phyloP scores from a whole-genome alignment of 1,139 yeast genomes.

The Blastobotrys malaysiensis region DNA sequence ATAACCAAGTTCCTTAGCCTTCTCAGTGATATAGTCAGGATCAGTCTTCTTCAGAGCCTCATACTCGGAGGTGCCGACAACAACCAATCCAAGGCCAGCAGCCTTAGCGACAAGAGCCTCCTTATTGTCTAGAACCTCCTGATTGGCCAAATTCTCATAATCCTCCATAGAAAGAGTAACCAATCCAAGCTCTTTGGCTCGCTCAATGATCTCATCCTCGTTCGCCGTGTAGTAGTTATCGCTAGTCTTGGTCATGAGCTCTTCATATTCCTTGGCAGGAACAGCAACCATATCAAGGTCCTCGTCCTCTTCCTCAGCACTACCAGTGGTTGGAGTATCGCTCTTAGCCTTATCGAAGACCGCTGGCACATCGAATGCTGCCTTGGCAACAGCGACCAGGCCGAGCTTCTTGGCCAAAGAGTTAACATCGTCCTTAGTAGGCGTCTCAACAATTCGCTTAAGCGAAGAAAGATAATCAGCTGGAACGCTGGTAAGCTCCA shows the following conservation, averaged over 20 bases:
- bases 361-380: background rate
- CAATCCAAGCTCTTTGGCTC: constrained; percentile 28
- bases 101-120: constrained; percentile 23
- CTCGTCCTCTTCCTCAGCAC: constrained; percentile 2
- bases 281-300: constrained; percentile 14
- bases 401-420: constrained; percentile 28
- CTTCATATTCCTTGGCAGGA: constrained; percentile 14
- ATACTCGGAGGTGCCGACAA: constrained; percentile 18
- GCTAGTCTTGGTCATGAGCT: constrained; percentile 12
- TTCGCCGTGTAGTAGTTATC: constrained; percentile 15
- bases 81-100: constrained; percentile 19
- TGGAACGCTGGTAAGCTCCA: constrained; percentile 33
- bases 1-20: constrained; percentile 24
- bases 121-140: constrained; percentile 4
- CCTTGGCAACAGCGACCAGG: constrained; percentile 16
- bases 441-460: constrained; percentile 32
- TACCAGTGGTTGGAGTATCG: constrained; percentile 11
- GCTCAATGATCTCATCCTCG: constrained; percentile 19
- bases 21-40: constrained; percentile 20
- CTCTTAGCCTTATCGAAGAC: constrained; percentile 11
- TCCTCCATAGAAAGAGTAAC: constrained; percentile 25
- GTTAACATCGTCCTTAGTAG: constrained; percentile 30
- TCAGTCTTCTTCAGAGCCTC: constrained; percentile 17
- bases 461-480: constrained; percentile 30
- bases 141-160: constrained; percentile 2